Conservation (phyloP, 1,284 basidiomycete species). For the Rhodotorula sp. region DNA sequence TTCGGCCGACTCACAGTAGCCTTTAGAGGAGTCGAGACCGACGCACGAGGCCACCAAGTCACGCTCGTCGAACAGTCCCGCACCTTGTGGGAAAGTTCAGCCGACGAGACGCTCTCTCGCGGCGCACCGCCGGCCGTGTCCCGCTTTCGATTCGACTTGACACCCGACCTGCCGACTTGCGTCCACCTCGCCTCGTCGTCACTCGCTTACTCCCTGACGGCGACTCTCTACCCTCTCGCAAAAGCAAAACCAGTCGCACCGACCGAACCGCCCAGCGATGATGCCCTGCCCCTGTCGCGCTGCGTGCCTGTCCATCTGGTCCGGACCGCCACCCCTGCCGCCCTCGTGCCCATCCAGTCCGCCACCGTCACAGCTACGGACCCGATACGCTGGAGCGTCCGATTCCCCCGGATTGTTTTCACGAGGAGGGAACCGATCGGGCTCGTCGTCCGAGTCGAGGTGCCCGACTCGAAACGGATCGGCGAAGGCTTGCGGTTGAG, state of each 20-base stretch:
- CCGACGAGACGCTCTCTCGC: slow-evolving; percentile 9
- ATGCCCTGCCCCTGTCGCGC: slow-evolving; percentile 7
- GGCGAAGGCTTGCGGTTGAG: slow-evolving; percentile 26
- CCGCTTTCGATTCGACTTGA: slow-evolving; percentile 33
- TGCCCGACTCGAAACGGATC: slow-evolving; percentile 30
- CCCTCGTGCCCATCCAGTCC: slow-evolving; percentile 16
- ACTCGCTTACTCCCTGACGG: slow-evolving; percentile 35
- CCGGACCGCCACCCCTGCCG: slow-evolving; percentile 19
- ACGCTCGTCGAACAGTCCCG: slow-evolving; percentile 59
- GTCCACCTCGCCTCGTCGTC: slow-evolving; percentile 32
- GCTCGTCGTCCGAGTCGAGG: slow-evolving; percentile 26
- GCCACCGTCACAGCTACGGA: slow-evolving; percentile 7
- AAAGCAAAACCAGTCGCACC: too few relatives aligned
- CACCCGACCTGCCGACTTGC: slow-evolving; percentile 38
- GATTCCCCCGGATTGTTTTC: slow-evolving; percentile 22
- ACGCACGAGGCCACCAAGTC: slow-evolving; percentile 50
- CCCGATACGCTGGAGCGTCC: slow-evolving; percentile 22
- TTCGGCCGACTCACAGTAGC: slow-evolving; percentile 21
- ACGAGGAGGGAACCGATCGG: slow-evolving; percentile 28
- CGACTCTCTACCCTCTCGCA: slow-evolving; percentile 11
- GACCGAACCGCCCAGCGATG: not conserved
- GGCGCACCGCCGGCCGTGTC: slow-evolving; percentile 13
- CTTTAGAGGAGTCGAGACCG: slow-evolving; percentile 28
- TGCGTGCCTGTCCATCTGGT: slow-evolving; percentile 34
- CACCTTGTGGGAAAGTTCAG: slow-evolving; percentile 27